Evolutionary conservation across 805 yeast species (phyloP).

Genomic region (Cyberlindnera meyerae): DNA sequence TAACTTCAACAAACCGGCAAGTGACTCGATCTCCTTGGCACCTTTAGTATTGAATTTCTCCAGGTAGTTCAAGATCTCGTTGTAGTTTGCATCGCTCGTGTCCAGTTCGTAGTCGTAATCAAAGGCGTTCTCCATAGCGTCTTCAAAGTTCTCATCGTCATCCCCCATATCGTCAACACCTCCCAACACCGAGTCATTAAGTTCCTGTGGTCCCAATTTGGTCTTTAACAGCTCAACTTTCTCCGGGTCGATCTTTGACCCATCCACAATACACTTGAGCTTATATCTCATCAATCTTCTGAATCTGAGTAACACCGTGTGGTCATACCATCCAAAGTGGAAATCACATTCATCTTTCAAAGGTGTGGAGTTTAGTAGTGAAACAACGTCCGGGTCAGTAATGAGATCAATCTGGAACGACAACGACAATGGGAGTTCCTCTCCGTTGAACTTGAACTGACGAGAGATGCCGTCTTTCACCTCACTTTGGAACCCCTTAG

Average conservation of each 20-base stretch:
- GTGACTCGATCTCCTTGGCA: slow-evolving; percentile 16
- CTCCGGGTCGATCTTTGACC: slow-evolving; percentile 33
- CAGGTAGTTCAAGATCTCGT: slow-evolving; percentile 20
- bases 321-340: slow-evolving; percentile 77
- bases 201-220: slow-evolving; percentile 24
- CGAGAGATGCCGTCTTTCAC: slow-evolving; percentile 34
- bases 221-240: slow-evolving; percentile 39
- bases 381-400: slow-evolving; percentile 54
- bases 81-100: slow-evolving; percentile 20
- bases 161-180: slow-evolving; percentile 29
- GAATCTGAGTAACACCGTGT: slow-evolving; percentile 54
- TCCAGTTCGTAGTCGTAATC: slow-evolving; percentile 30
- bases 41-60: slow-evolving; percentile 23
- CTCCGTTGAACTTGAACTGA: slow-evolving; percentile 67
- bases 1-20: slow-evolving; percentile 18
- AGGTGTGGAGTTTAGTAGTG: slow-evolving; percentile 36
- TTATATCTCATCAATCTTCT: slow-evolving; percentile 72
- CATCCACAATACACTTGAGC: slow-evolving; percentile 51
- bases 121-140: slow-evolving; percentile 29
- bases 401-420: slow-evolving; percentile 79
- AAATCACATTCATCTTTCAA: slow-evolving; percentile 44
- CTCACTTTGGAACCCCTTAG: slow-evolving; percentile 30
- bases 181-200: slow-evolving; percentile 24
- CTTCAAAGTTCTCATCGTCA: slow-evolving; percentile 31
- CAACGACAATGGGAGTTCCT: slow-evolving; percentile 58